Evolutionary conservation across 129 eudicot species (phyloP), one percentile per base, ranked within the genome.

Genomic region (Lactuca sativa): DNA sequence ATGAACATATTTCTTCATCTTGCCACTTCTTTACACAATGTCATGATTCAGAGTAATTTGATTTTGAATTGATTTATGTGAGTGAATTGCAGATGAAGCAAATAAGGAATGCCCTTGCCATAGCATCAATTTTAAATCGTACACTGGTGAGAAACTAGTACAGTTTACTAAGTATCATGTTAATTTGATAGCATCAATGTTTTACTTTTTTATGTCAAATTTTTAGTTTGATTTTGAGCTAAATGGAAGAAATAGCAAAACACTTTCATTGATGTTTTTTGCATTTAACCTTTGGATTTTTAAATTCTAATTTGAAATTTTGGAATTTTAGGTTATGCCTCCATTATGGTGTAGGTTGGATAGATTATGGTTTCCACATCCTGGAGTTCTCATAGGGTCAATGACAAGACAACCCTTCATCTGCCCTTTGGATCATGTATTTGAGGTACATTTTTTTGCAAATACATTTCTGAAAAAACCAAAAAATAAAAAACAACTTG

Each of bases 271-370:
- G 30, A 25, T 25, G 1, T 25, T 25, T 25, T 25, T 25, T 25
- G 30, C 30, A 25, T 25, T 25, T 25, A 25, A 25, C 30, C 30
- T 25, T 25, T 25, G 30, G 30, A 25, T 25, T 25, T 25, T 25
- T 25, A 25, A 25, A 25, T 25, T 25, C 59, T 15, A 66, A 55
- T 79, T 69, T 75, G 11, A 68, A 47, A 44, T 0, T 15, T 36
- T 69, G 3, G 52, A 11, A 66, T 84, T 83, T 77, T 80, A 92
- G 98, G 98, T 92, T 65, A 89, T 92, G 96, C 98, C 98, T 79
- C 96, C 88, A 63, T 57, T 92, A 53, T 92, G 98, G 98, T 92
- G 98, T 95, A 86, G 98, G 90, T 81, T 92, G 80, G 98, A 92
- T 87, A 83, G 98, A 82, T 82, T 92, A 74, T 92, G 98, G 98